Evolutionary conservation across 352 stramenopile genomes (phyloP), one percentile per base, ranked within the genome.

Genomic region (Peronospora farinosa): DNA sequence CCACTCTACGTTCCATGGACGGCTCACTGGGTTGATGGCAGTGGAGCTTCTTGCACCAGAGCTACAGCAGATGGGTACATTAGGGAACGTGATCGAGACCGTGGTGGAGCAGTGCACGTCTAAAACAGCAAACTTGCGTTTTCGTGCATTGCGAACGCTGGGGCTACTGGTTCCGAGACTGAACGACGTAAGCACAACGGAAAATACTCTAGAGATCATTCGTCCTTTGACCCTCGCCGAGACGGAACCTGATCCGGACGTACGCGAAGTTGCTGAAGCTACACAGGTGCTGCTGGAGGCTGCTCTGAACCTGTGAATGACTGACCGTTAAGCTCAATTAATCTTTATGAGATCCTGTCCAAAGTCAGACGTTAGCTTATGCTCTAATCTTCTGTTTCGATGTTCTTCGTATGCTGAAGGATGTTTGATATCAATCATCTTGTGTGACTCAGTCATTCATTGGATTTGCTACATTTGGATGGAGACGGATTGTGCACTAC

Each of bases 101-200:
- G 81, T 92, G 31, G 64, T 86, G 16, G 77, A 84, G 31, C 78
- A 88, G 63, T 87, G 77, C 65, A 82, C 72, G 45, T 84, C 77
- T 38, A 85, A 78, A 64, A 92, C 78, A 23, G 65, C 78, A 16
- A 92, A 92, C 51, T 52, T 92, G 25, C 81, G 81, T 47, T 92
- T 92, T 61, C 78, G 78, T 11, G 76, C 81, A 45, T 63, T 92
- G 42, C 78, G 81, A 32, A 85, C 81, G 47, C 61, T 92, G 16
- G 68, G 51, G 7, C 54, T 78, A 16, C 61, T 92, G 12, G 77
- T 88, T 4, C 78, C 78, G 7, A 57, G 72, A 28, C 69, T 92
- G 33, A 86, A 88, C 37, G 78, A 90, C 51, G 64, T 60, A 25
- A 63, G 55, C 39, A 84, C 65, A 44, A 88, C 74, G 11, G 63